Evolutionary conservation across 2,329 filamentous ascomycete species (phyloP), one percentile per base, ranked within the genome.

Genomic region (Parastagonospora avenae): DNA sequence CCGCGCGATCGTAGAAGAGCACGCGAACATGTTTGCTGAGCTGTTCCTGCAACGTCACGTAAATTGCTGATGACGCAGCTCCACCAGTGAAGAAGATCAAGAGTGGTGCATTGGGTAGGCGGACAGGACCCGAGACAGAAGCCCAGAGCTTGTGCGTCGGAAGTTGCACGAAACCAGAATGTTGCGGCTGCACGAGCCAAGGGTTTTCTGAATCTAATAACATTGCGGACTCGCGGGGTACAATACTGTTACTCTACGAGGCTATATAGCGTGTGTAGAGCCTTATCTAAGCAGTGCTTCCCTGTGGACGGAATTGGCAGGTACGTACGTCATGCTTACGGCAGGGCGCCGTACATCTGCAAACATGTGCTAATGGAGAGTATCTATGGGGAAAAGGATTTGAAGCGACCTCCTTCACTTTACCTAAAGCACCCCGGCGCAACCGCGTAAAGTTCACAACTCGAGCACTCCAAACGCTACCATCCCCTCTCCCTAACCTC

Each of bases 1-100:
- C 48, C 1, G 51, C 51, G 30, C 54, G 54, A 30, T 57, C 54
- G 28, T 57, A 57, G 38, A 54, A 57, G 2, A 54, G 40, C 2
- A 51, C 40, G 27, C 54, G 45, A 1, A 50, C 41, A 24, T 40
- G 29, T 4, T 15, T n/a, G 31, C 39, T 46, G 44, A 57, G 51
- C 2, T 45, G 44, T 35, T 52, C 32, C 24, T 48, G 45, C 8
- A 54, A 32, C 28, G 47, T 49, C 6, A 51, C 15, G 16, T 52
- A 48, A 4, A 45, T 15, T 28, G 51, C 48, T 11, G 35, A 46
- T 19, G 48, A 32, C 4, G 31, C 54, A 5, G 51, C 51, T 6
- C 44, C 50, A 28, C 48, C 51, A 14, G 54, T 57, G 12, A 54
- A 46, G 36, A 52, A 50, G n/a, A 57, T 52, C 2, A 57, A 38